Evolutionary conservation across 164 flowering plant species (phyloP).

Genomic region (Tetrastigma voinierianum): DNA sequence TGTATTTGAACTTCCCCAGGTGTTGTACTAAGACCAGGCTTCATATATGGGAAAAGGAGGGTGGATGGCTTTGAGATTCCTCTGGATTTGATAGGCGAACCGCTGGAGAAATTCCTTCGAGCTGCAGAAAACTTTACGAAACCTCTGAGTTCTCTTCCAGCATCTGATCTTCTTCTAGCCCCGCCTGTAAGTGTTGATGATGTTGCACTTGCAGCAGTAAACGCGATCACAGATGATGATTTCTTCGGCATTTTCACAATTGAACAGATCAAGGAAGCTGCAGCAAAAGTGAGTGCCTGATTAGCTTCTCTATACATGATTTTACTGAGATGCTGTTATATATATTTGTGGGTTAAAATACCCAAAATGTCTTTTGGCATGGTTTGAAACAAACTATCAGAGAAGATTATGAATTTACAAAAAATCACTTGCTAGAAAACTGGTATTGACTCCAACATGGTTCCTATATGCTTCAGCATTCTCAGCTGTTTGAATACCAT

Average conservation of each 20-base stretch:
- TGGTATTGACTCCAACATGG: too few relatives aligned
- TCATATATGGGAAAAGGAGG: slow-evolving; percentile 87
- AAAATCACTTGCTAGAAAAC: too few relatives aligned
- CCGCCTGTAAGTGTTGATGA: slow-evolving; percentile 91
- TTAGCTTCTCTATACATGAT: not conserved
- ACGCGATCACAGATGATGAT: slow-evolving; percentile 77
- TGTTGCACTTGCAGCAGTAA: slow-evolving; percentile 75
- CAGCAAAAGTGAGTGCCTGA: slow-evolving; percentile 63
- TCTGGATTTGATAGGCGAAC: slow-evolving; percentile 83
- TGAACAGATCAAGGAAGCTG: slow-evolving; percentile 94
- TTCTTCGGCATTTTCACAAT: slow-evolving; percentile 89
- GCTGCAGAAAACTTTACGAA: slow-evolving; percentile 66
- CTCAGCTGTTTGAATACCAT: too few relatives aligned
- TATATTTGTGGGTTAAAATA: too few relatives aligned
- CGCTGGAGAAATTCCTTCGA: slow-evolving; percentile 62
- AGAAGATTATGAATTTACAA: too few relatives aligned
- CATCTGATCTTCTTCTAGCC: slow-evolving; percentile 83
- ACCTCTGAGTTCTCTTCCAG: slow-evolving; percentile 82
- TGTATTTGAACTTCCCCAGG: slow-evolving; percentile 38
- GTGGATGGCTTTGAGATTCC: slow-evolving; percentile 88
- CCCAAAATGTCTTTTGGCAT: too few relatives aligned
- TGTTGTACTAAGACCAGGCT: slow-evolving; percentile 87
- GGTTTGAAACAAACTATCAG: too few relatives aligned
- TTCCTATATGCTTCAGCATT: too few relatives aligned
- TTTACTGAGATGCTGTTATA: too few relatives aligned